Percentiles rank a stretch among this genome's conserved stretches.
Conservation (phyloP, 495 filamentous ascomycete species). For the Elaphomyces granulatus region DNA sequence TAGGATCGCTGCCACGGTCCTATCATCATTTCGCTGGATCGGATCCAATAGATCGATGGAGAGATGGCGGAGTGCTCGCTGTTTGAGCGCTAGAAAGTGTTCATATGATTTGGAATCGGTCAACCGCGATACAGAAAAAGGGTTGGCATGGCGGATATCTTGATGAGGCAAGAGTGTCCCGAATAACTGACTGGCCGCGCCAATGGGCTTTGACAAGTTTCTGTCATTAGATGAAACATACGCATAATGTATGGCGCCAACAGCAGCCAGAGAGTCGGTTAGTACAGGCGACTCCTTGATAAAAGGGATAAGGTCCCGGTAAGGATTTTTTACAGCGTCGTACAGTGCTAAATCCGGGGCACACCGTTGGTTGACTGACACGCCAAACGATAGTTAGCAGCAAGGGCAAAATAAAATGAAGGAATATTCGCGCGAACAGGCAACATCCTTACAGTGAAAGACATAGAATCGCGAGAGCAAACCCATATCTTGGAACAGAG, state of each 20-base stretch:
- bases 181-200: not conserved
- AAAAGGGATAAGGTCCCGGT: constrained; percentile 24
- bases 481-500: constrained; percentile 26
- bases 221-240: constrained; percentile 18
- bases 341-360: constrained; percentile 26
- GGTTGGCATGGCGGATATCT: constrained; percentile 19
- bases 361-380: constrained; percentile 24
- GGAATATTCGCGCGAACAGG: no score
- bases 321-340: constrained; percentile 27
- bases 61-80: constrained; percentile 28
- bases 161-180: constrained; percentile 12
- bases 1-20: constrained; percentile 29
- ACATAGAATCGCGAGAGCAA: constrained; percentile 27
- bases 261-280: constrained; percentile 23
- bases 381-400: no score
- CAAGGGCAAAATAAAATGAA: no score
- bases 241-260: constrained; percentile 30
- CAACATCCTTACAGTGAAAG: constrained; percentile 24
- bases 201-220: not conserved
- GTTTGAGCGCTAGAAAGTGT: constrained; percentile 30
- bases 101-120: constrained; percentile 22
- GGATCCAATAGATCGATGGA: constrained; percentile 25
- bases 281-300: constrained; percentile 29
- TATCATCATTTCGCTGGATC: constrained; percentile 24
- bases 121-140: constrained; percentile 16